Evolutionary conservation across 2,329 filamentous ascomycete genomes (phyloP).

Genomic region (Fusarium papillatum): DNA sequence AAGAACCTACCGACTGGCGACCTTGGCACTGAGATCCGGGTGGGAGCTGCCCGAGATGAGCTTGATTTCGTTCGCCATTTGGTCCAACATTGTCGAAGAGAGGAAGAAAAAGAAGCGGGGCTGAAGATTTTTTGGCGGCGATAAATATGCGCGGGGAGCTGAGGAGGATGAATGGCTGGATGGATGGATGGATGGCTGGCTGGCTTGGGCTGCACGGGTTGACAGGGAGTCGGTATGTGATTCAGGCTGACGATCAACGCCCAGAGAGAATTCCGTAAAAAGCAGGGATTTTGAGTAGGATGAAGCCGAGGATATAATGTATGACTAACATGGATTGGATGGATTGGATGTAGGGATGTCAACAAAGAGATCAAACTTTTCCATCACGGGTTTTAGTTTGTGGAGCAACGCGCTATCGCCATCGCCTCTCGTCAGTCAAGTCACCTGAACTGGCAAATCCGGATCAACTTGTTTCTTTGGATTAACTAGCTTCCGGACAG

Average conservation of each 20-base stretch:
- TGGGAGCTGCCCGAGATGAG: slow-evolving; percentile 64
- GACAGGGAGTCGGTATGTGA: slow-evolving; percentile 32
- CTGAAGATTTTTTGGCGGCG: slow-evolving; percentile 43
- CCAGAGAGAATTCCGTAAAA: slow-evolving; percentile 8
- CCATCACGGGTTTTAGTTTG: slow-evolving; percentile 37
- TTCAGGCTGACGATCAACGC: slow-evolving; percentile 34
- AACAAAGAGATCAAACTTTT: slow-evolving; percentile 42
- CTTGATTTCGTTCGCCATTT: slow-evolving; percentile 68
- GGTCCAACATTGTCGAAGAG: slow-evolving; percentile 52
- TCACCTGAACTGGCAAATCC: neutral
- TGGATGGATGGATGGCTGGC: neutral
- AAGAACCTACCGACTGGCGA: slow-evolving; percentile 58
- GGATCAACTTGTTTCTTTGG: slow-evolving; percentile 37
- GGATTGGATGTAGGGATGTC: slow-evolving; percentile 7
- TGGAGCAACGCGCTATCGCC: slow-evolving; percentile 36
- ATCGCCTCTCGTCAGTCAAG: slow-evolving; percentile 22
- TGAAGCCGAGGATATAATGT: slow-evolving; percentile 16
- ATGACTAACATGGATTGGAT: slow-evolving; percentile 29
- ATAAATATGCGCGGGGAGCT: slow-evolving; percentile 37
- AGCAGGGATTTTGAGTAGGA: neutral
- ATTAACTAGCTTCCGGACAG: slow-evolving; percentile 29
- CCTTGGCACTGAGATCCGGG: slow-evolving; percentile 60
- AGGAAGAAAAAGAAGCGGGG: slow-evolving; percentile 42
- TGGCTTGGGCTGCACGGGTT: slow-evolving; percentile 8
- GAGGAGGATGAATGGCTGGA: neutral